phyloP scores from a whole-genome alignment of 352 stramenopile species.

The Globisporangium mamillatum region DNA sequence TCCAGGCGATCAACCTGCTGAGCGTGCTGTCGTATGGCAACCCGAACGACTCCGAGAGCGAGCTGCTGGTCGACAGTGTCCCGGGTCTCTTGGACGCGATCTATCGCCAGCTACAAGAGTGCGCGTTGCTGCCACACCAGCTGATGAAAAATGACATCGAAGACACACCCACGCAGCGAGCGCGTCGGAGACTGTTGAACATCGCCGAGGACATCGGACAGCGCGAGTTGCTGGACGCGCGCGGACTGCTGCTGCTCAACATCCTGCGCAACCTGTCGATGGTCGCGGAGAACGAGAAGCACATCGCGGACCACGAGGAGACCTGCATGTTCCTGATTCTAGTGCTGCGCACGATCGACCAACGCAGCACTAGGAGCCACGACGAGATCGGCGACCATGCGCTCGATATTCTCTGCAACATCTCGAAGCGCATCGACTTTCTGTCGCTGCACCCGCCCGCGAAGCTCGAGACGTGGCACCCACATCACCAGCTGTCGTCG shows the following conservation, averaged over 20 bases:
- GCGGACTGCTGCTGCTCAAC: constrained; percentile 60
- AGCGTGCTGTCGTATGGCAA: constrained; percentile 70
- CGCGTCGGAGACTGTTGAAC: constrained; percentile 45
- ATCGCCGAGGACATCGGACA: constrained; percentile 35
- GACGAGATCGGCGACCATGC: constrained; percentile 70
- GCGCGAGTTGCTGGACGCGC: constrained; percentile 54
- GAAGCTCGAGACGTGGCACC: constrained; percentile 55
- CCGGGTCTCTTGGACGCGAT: constrained; percentile 72
- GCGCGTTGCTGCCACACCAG: constrained; percentile 42
- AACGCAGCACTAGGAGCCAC: constrained; percentile 22
- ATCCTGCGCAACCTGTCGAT: constrained; percentile 79
- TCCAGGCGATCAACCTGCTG: constrained; percentile 62
- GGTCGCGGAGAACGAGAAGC: constrained; percentile 66
- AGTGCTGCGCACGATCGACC: constrained; percentile 38
- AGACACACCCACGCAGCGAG: constrained; percentile 13
- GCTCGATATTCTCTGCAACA: constrained; percentile 73
- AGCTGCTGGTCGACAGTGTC: constrained; percentile 64
- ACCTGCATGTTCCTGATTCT: constrained; percentile 63
- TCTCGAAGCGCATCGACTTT: constrained; percentile 74
- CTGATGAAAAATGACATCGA: constrained; percentile 16
- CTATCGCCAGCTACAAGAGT: constrained; percentile 61
- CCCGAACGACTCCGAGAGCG: constrained; percentile 45
- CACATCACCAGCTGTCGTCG: constrained; percentile 51
- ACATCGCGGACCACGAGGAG: constrained; percentile 63
- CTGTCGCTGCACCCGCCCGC: constrained; percentile 50